Base-by-base conservation (phyloP, 2,329 filamentous ascomycete genomes). In the Penicillium hesseltinei region DNA sequence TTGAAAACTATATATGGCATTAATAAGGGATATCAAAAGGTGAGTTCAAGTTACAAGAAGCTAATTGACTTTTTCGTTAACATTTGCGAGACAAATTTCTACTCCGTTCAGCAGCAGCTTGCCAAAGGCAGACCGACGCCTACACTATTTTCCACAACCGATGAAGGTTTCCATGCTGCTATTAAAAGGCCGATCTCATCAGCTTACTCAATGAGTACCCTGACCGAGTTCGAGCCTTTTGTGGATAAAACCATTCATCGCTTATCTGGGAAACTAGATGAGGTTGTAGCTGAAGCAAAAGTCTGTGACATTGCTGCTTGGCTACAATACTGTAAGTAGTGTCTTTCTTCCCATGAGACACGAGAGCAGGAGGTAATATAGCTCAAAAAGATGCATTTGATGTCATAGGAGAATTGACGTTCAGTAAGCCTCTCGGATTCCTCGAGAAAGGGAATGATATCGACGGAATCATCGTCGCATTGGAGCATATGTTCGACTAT, bases 151-250 rank as follows among this genome's bases (percentile, higher is more conserved):
- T 60, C 59, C 3, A 60, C 64, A 5, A 56, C 61, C 4, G 60
- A 67, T 39, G 77, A 80, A 51, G 63, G 54, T 1, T 72, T 73
- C 25, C 78, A 81, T 60, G 72, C 74, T 2, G 69, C 63, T 10
- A 74, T 77, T 7, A 77, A 76, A 46, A 70, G 73, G 15, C 66
- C 72, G 0, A 70, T 78, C 13, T 73, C 77, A 0, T 66, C 68
- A 35, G 69, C 73, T 0, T 80, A 80, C 58, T 72, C 75, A 1
- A 70, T 80, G 66, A 75, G 67, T 21, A 77, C 70, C 0, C 57
- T 80, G 13, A 69, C 78, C 6, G 71, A 74, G 11, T 77, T 74
- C 43, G 73, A 76, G 51, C 68, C 68, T 1, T 71, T 73, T 31
- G 73, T 76, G 6, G 73, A 77, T 51, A 66, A 60, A 2, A 75